These are phyloP conservation scores for Mortierella sp. DNA, from an alignment of 371 early-diverging fungal genomes.

Conservation along the genomic window DNA sequence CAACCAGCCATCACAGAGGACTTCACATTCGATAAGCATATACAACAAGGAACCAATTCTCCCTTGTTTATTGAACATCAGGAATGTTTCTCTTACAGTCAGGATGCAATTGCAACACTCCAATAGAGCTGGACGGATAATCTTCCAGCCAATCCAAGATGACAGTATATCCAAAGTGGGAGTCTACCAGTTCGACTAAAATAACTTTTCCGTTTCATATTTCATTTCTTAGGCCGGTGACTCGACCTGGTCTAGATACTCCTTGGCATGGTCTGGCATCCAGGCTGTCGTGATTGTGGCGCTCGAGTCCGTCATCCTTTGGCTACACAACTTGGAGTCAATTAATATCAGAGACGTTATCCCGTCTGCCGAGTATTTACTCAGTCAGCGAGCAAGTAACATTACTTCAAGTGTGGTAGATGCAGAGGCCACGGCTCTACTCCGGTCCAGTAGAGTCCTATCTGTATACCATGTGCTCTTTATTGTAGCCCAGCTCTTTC, in stretches of 20 bases:
- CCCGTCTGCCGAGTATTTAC: neutral
- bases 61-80: too few relatives aligned
- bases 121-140: too few relatives aligned
- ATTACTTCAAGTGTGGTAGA: neutral
- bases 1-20: too few relatives aligned
- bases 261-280: conserved; percentile 52
- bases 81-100: too few relatives aligned
- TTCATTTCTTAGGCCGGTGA: conserved; percentile 38
- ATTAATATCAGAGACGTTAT: conserved; percentile 27
- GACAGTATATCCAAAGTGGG: conserved; percentile 13
- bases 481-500: conserved; percentile 60
- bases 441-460: conserved; percentile 40
- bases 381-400: too few relatives aligned
- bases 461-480: conserved; percentile 60
- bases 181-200: neutral
- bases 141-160: neutral
- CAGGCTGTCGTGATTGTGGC: conserved; percentile 52
- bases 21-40: too few relatives aligned
- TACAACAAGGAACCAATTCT: too few relatives aligned
- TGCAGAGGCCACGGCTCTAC: neutral
- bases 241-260: conserved; percentile 51
- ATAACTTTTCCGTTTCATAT: neutral
- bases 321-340: conserved; percentile 29
- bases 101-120: too few relatives aligned
- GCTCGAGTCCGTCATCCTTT: conserved; percentile 52